A percentile compares a stretch with the other conserved stretches of the same genome.
phyloP scores from a whole-genome alignment of 202 grass and related monocot species.

The Hordeum pubiflorum region DNA sequence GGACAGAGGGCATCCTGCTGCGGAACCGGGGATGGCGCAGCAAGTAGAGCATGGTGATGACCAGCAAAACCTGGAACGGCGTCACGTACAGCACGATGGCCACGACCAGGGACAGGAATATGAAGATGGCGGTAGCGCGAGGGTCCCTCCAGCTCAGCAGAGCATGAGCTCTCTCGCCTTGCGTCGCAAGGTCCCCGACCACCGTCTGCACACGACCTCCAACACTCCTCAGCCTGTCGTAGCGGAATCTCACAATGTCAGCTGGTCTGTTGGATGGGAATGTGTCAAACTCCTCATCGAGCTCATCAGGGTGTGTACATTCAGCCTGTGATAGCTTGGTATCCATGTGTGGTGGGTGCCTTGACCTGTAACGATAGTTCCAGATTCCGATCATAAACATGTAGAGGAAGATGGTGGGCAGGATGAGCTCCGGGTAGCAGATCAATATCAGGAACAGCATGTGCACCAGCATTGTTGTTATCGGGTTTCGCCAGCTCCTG shows the following conservation, averaged over 20 bases:
- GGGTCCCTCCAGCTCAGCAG: slow-evolving; percentile 94
- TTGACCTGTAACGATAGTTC: slow-evolving; percentile 74
- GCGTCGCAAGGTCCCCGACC: slow-evolving; percentile 82
- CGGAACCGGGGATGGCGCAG: slow-evolving; percentile 83
- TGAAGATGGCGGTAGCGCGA: slow-evolving; percentile 69
- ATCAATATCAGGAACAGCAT: slow-evolving; percentile 89
- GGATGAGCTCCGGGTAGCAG: slow-evolving; percentile 89
- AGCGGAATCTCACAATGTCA: slow-evolving; percentile 76
- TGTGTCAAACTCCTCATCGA: slow-evolving; percentile 94
- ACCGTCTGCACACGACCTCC: slow-evolving; percentile 78
- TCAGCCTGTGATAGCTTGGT: slow-evolving; percentile 80
- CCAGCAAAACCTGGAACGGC: slow-evolving; percentile 77
- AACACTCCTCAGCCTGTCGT: slow-evolving; percentile 86
- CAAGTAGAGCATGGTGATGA: slow-evolving; percentile 62
- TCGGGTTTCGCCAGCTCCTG: slow-evolving; percentile 76
- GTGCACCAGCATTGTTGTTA: slow-evolving; percentile 82
- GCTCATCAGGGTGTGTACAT: slow-evolving; percentile 61
- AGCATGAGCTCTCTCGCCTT: slow-evolving; percentile 74
- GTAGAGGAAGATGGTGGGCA: slow-evolving; percentile 90
- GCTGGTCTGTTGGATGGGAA: slow-evolving; percentile 57
- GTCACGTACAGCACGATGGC: slow-evolving; percentile 86
- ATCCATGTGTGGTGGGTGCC: slow-evolving; percentile 89
- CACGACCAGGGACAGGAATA: slow-evolving; percentile 61
- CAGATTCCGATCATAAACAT: slow-evolving; percentile 86
- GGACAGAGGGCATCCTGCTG: slow-evolving; percentile 80